Evolutionary conservation across 805 yeast genomes (phyloP).

Genomic region (Teunomyces atbi): DNA sequence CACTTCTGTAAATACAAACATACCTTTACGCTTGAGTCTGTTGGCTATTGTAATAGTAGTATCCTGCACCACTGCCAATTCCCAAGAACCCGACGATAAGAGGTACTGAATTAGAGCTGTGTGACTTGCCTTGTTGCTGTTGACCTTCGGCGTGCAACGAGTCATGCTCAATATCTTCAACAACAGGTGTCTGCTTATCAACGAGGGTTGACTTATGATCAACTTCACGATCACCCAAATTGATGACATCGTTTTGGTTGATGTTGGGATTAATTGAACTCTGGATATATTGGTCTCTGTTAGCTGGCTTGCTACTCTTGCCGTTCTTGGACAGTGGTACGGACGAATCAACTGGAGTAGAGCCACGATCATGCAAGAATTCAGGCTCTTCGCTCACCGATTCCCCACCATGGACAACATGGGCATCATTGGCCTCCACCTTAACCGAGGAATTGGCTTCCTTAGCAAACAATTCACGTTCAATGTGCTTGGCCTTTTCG

Average conservation of each 20-base stretch:
- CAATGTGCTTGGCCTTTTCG: constrained; percentile 36
- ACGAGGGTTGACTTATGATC: constrained; percentile 34
- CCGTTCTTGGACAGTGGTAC: constrained; percentile 9
- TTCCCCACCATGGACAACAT: constrained; percentile 45
- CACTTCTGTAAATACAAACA: constrained; percentile 3
- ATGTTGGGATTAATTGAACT: constrained; percentile 41
- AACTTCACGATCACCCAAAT: constrained; percentile 34
- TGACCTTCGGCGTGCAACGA: constrained; percentile 10
- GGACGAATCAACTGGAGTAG: constrained; percentile 32
- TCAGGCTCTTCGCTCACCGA: constrained; percentile 37
- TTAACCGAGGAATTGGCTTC: constrained; percentile 36
- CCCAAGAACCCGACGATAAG: constrained; percentile 26
- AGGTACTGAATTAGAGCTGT: background rate
- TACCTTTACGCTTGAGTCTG: background rate
- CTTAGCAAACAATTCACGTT: constrained; percentile 33
- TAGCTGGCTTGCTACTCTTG: constrained; percentile 26
- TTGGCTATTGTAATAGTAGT: constrained; percentile 17
- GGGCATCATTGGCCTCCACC: constrained; percentile 44
- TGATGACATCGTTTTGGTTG: constrained; percentile 35
- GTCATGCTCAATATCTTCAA: constrained; percentile 41
- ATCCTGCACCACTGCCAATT: constrained; percentile 27
- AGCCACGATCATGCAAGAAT: constrained; percentile 36
- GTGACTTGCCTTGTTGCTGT: constrained; percentile 1
- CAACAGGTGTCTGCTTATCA: constrained; percentile 28
- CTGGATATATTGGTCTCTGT: constrained; percentile 41